A percentile compares a stretch with the other conserved stretches of the same genome.
Conservation (phyloP, 2,329 filamentous ascomycete species). For the Ascochyta viciae-villosae region DNA sequence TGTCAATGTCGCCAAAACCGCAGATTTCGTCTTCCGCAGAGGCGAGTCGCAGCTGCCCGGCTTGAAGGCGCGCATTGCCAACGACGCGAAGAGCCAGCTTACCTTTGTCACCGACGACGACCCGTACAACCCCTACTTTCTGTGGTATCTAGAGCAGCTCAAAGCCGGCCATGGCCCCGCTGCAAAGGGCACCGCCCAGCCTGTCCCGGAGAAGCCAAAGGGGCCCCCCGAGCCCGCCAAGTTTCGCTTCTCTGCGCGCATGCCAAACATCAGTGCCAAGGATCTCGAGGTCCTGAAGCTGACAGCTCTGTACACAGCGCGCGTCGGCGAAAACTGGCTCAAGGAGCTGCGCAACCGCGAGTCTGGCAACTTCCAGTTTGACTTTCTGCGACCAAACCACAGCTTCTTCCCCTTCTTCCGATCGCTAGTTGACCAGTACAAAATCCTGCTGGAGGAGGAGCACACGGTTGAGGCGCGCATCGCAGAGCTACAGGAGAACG, state of each 20-base stretch:
- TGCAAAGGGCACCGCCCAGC: slow-evolving; percentile 21
- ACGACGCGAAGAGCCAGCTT: slow-evolving; percentile 88
- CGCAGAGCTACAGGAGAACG: slow-evolving; percentile 74
- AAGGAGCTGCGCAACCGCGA: slow-evolving; percentile 88
- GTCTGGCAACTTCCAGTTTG: slow-evolving; percentile 90
- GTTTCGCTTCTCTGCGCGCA: slow-evolving; percentile 92
- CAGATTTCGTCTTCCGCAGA: slow-evolving; percentile 82
- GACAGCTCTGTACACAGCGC: slow-evolving; percentile 90
- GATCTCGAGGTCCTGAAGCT: slow-evolving; percentile 78
- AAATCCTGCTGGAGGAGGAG: slow-evolving; percentile 75
- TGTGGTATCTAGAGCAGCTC: slow-evolving; percentile 89
- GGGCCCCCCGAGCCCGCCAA: slow-evolving; percentile 85
- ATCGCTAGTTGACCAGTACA: slow-evolving; percentile 91
- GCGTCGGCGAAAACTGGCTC: slow-evolving; percentile 91
- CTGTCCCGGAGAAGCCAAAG: slow-evolving; percentile 69
- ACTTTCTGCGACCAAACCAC: slow-evolving; percentile 94
- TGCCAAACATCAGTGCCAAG: slow-evolving; percentile 96
- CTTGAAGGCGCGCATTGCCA: slow-evolving; percentile 82
- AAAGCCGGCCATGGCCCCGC: slow-evolving; percentile 77
- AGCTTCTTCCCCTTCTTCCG: slow-evolving; percentile 96
- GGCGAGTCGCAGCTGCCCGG: slow-evolving; percentile 76
- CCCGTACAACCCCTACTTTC: slow-evolving; percentile 86
- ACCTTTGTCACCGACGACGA: slow-evolving; percentile 83
- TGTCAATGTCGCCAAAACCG: slow-evolving; percentile 88
- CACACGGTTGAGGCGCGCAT: slow-evolving; percentile 76